Conservation (phyloP, 2,329 filamentous ascomycete species). For the Microsporum canis region DNA sequence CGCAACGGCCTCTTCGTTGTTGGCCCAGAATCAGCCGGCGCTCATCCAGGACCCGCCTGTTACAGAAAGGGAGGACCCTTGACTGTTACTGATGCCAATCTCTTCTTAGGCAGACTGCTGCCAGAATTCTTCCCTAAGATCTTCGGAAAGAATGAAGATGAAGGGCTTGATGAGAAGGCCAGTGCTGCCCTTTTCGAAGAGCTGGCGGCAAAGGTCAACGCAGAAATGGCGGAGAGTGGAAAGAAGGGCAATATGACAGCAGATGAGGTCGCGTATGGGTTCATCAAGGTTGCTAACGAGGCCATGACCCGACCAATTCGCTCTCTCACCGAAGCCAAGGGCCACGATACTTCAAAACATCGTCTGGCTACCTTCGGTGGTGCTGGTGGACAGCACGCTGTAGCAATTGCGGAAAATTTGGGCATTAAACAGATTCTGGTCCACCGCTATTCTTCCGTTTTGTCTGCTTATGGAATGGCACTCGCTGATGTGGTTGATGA, state of each 20-base stretch:
- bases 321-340: slow-evolving; percentile 80
- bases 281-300: slow-evolving; percentile 81
- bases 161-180: slow-evolving; percentile 60
- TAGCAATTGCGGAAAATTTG: slow-evolving; percentile 74
- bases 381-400: slow-evolving; percentile 80
- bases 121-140: slow-evolving; percentile 91
- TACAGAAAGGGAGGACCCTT: slow-evolving; percentile 82
- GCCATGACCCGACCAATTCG: slow-evolving; percentile 82
- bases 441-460: slow-evolving; percentile 75
- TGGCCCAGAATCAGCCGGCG: slow-evolving; percentile 77
- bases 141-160: slow-evolving; percentile 72
- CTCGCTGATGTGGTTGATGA: slow-evolving; percentile 83
- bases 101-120: slow-evolving; percentile 69
- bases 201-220: slow-evolving; percentile 64
- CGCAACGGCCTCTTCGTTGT: slow-evolving; percentile 77
- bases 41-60: slow-evolving; percentile 80
- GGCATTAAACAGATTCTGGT: slow-evolving; percentile 74
- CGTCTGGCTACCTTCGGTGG: slow-evolving; percentile 78
- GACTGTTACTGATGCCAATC: slow-evolving; percentile 87
- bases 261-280: slow-evolving; percentile 80
- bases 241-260: slow-evolving; percentile 50
- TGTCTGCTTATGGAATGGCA: slow-evolving; percentile 87
- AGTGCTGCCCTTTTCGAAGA: slow-evolving; percentile 61
- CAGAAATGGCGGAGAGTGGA: slow-evolving; percentile 49
- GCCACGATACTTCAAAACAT: slow-evolving; percentile 77